These are phyloP conservation scores for Phytopythium aichiense DNA, from an alignment of 352 stramenopile genomes.

Conservation along the genomic window DNA sequence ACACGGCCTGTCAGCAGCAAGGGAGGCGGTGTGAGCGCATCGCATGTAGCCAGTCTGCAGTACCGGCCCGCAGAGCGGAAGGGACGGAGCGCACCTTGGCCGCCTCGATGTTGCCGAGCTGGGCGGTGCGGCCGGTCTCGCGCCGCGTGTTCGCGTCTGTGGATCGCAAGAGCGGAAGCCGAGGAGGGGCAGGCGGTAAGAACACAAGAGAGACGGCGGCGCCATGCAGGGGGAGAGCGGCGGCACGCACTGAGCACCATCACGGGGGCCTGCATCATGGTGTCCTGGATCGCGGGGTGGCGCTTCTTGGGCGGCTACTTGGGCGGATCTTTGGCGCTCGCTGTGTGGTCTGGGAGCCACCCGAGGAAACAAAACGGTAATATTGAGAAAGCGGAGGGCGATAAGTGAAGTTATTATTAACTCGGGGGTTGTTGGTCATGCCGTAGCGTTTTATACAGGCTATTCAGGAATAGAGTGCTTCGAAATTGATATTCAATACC, in stretches of 20 bases:
- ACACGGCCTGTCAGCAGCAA: constrained; percentile 68
- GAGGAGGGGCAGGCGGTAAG: not conserved
- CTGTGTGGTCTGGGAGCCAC: constrained; percentile 3
- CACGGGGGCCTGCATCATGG: constrained; percentile 89
- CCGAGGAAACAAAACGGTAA: constrained; percentile 1
- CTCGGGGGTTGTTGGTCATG: not conserved
- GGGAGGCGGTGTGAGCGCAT: not conserved
- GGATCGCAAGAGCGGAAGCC: not conserved
- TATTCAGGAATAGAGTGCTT: not conserved
- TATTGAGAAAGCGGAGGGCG: not conserved
- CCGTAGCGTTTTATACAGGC: not conserved
- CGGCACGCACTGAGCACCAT: constrained; percentile 93
- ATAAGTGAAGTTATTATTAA: not conserved
- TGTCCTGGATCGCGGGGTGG: not conserved
- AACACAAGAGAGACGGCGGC: not conserved
- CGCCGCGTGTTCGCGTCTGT: constrained; percentile 97
- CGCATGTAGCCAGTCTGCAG: not conserved
- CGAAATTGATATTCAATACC: not conserved
- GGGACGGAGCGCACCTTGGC: constrained; percentile 66
- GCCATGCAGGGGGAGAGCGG: not conserved
- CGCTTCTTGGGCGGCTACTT: not conserved
- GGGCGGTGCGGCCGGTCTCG: constrained; percentile 96
- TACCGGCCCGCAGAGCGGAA: not conserved
- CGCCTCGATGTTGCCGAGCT: constrained; percentile 98
- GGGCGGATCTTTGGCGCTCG: not conserved